Evolutionary conservation across 768 basidiomycete species (phyloP), one percentile per base, ranked within the genome.

Genomic region (Chalciporus piperatus): DNA sequence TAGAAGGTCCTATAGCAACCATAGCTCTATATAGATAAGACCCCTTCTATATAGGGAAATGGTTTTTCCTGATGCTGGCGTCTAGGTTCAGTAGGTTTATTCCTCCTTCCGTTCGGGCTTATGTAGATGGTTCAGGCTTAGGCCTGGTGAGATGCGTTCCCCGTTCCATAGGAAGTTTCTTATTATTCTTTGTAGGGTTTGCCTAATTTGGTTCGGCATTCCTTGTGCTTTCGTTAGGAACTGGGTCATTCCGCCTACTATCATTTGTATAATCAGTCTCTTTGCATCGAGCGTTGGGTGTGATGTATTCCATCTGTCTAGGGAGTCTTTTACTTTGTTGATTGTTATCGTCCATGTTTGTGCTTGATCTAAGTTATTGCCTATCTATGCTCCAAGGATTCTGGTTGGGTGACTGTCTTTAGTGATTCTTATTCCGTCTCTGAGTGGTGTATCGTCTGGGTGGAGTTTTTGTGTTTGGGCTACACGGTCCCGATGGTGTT

Each of bases 191-290:
- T n/a, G n/a, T n/a, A n/a, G n/a, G n/a, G n/a, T n/a, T n/a, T n/a
- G n/a, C n/a, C n/a, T n/a, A n/a, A n/a, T n/a, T n/a, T n/a, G n/a
- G n/a, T n/a, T n/a, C n/a, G 27, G 27, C 27, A 28, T 28, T 10
- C 27, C 27, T 28, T 28, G 64, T 54, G 69, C 68, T 0, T 70
- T 72, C 0, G 64, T 63, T 0, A 70, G 60, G 57, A 67, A 73
- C 51, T 73, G 71, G 0, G 68, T 64, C 50, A 61, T 58, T 0
- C 60, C 65, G 0, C 66, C 66, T 0, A 66, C 43, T 0, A 45
- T 43, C 43, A 65, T 59, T 40, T 70, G 65, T 0, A 64, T 20
- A 0, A 68, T 65, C 0, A 61, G 39, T 1, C 40, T 5, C 6
- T 54, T 50, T 0, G 57, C 59, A 0, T 60, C 51, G 0, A 70